A percentile compares a stretch with the other conserved stretches of the same genome.
Conservation (phyloP, 257 asterid genomes). For the Nicotiana tomentosiformis region DNA sequence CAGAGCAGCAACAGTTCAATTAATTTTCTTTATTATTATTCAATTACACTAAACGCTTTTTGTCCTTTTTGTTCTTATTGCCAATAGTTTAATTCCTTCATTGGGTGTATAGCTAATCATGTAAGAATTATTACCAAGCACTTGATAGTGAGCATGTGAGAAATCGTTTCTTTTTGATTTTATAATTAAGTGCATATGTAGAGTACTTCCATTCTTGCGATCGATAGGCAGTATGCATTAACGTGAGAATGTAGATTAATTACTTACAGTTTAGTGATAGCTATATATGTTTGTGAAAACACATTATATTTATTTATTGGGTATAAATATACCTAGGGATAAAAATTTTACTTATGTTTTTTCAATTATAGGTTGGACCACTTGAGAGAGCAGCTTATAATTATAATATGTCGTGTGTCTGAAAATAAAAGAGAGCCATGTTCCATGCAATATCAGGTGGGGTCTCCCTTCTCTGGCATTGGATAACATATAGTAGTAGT, state of each 20-base stretch:
- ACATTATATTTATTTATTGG: too few relatives aligned
- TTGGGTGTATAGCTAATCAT: neutral
- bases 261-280: too few relatives aligned
- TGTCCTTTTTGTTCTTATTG: neutral
- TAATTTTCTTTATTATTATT: neutral
- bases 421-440: constrained; percentile 32
- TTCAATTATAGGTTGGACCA: neutral
- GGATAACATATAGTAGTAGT: constrained; percentile 7
- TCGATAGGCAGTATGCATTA: too few relatives aligned
- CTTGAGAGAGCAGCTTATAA: neutral
- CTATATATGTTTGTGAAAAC: too few relatives aligned
- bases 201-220: neutral
- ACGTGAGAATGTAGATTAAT: too few relatives aligned
- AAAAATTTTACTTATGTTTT: neutral
- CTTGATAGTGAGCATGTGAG: neutral
- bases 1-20: constrained; percentile 42
- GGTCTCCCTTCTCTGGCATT: constrained; percentile 41
- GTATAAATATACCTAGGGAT: accelerated
- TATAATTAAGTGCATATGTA: neutral
- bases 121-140: neutral
- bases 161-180: neutral
- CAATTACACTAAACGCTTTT: neutral
- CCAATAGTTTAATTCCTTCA: neutral
- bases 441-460: constrained; percentile 50
- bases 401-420: neutral